These are phyloP conservation scores for Phytophthora megakarya DNA, from an alignment of 352 stramenopile genomes.

Conservation along the genomic window DNA sequence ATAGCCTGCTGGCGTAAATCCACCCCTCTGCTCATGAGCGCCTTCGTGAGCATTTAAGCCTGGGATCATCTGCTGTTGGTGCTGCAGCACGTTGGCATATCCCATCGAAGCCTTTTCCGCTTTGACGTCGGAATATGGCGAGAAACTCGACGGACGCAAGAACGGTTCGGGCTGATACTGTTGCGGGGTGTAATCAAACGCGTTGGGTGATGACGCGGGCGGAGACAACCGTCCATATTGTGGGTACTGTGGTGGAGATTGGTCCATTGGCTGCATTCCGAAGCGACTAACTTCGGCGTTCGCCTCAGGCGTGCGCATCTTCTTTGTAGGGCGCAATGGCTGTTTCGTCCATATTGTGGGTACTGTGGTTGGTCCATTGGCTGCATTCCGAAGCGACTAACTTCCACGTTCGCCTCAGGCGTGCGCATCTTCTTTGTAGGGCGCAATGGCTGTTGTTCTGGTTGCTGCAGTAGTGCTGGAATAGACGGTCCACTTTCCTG, in stretches of 20 bases:
- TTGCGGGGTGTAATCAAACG: slow-evolving; percentile 34
- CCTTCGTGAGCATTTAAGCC: slow-evolving; percentile 10
- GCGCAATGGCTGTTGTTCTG: slow-evolving; percentile 28
- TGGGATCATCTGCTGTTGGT: slow-evolving; percentile 30
- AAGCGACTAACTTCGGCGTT: slow-evolving; percentile 31
- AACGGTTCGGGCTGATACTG: slow-evolving; percentile 32
- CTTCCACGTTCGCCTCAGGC: slow-evolving; percentile 37
- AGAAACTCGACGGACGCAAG: slow-evolving; percentile 31
- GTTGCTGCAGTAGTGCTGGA: slow-evolving; percentile 36
- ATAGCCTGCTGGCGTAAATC: slow-evolving; percentile 20
- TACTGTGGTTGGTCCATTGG: too few species aligned
- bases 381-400: slow-evolving; percentile 32
- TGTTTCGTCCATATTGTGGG: too few species aligned
- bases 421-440: slow-evolving; percentile 62
- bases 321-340: slow-evolving; percentile 40
- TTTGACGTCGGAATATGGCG: slow-evolving; percentile 29
- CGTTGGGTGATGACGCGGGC: slow-evolving; percentile 14
- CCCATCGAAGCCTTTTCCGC: slow-evolving; percentile 27
- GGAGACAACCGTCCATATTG: slow-evolving; percentile 37
- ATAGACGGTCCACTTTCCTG: slow-evolving; percentile 40
- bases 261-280: slow-evolving; percentile 32
- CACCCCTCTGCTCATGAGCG: slow-evolving; percentile 25
- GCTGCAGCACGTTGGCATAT: slow-evolving; percentile 30
- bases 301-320: slow-evolving; percentile 56
- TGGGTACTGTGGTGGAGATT: slow-evolving; percentile 25